phyloP scores from a whole-genome alignment of 75 land plant species.

The Pinus tabuliformis region DNA sequence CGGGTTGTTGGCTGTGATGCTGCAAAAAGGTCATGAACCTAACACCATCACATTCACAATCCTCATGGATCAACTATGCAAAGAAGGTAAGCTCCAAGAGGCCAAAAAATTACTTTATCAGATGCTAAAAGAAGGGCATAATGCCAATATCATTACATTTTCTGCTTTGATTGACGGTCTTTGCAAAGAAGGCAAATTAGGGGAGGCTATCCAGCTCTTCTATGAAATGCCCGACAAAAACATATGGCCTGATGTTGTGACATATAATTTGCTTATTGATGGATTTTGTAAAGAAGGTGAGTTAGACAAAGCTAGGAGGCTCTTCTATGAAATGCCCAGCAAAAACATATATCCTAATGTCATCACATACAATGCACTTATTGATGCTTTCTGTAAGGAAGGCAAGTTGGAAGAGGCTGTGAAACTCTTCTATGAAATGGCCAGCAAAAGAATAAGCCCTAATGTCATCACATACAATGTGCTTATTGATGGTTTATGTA shows the following conservation, averaged over 20 bases:
- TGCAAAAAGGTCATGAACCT: conserved; percentile 37
- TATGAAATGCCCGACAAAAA: conserved; percentile 37
- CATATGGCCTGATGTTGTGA: conserved; percentile 43
- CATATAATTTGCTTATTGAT: conserved; percentile 53
- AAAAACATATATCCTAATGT: not conserved
- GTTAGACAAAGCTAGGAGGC: not conserved
- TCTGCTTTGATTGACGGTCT: conserved; percentile 44
- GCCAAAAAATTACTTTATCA: conserved; percentile 33
- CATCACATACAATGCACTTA: not conserved
- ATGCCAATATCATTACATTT: conserved; percentile 42
- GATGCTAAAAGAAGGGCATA: conserved; percentile 31
- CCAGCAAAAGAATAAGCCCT: conserved; percentile 4
- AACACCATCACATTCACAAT: conserved; percentile 67
- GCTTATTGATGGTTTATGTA: conserved; percentile 43
- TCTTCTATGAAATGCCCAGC: not conserved
- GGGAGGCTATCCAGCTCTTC: conserved; percentile 37
- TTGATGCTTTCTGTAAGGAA: not conserved
- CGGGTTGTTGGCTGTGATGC: conserved; percentile 50
- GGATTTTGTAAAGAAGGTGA: conserved; percentile 18
- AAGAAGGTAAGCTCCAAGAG: conserved; percentile 28
- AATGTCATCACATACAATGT: conserved; percentile 35
- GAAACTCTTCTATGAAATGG: conserved; percentile 29
- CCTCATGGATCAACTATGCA: conserved; percentile 60
- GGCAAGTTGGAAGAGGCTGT: conserved; percentile 18
- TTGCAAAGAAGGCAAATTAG: conserved; percentile 47